phyloP scores from a whole-genome alignment of 1,139 yeast species.

The Wickerhamiella infanticola region DNA sequence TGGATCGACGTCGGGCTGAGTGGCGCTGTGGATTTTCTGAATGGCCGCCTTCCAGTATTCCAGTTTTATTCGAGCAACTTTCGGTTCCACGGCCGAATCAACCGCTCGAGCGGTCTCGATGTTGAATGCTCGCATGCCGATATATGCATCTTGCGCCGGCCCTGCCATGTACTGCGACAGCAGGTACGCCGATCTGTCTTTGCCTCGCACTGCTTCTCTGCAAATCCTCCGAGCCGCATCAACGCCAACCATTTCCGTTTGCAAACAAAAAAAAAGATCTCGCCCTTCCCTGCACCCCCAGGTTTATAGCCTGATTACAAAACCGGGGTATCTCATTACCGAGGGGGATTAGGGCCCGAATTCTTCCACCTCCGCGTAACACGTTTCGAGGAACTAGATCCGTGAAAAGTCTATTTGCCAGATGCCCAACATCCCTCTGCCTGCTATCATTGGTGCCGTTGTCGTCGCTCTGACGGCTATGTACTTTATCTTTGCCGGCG shows the following conservation, averaged over 20 bases:
- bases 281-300: too few relatives aligned
- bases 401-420: too few relatives aligned
- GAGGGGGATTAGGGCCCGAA: too few relatives aligned
- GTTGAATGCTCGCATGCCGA: slow-evolving; percentile 58
- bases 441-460: slow-evolving; percentile 8
- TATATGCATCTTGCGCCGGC: slow-evolving; percentile 45
- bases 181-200: slow-evolving; percentile 51
- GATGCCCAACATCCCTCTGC: background rate
- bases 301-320: too few relatives aligned
- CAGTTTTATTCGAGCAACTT: slow-evolving; percentile 25
- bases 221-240: background rate
- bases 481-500: slow-evolving; percentile 2
- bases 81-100: slow-evolving; percentile 30
- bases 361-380: too few relatives aligned
- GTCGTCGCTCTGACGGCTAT: slow-evolving; percentile 8
- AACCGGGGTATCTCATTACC: too few relatives aligned
- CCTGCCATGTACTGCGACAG: slow-evolving; percentile 53
- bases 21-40: slow-evolving; percentile 19
- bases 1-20: slow-evolving; percentile 36
- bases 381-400: too few relatives aligned
- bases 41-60: slow-evolving; percentile 27
- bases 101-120: slow-evolving; percentile 49
- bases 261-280: too few relatives aligned
- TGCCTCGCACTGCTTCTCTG: background rate
- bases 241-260: background rate